Base-by-base conservation (phyloP, 176 grass and related monocot species). In the Cymbopogon citratus region DNA sequence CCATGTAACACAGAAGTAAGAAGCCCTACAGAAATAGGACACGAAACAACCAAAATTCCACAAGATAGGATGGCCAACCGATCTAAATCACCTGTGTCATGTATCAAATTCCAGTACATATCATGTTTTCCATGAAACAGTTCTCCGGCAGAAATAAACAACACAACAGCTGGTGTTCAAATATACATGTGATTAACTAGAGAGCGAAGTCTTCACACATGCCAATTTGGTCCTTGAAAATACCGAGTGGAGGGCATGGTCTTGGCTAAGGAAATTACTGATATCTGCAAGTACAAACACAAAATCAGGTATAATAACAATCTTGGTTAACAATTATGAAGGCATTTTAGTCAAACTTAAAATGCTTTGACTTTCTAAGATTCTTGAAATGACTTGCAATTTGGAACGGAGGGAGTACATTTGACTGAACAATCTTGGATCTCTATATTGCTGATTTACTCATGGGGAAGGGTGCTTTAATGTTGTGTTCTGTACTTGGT, bases 161-260 rank as follows among this genome's bases (percentile, higher is more conserved):
- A 71, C 21, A 66, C 3, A n/a, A 2, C 26, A 48, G 14, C 21
- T 81, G 36, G 21, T 36, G 49, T 48, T 76, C 63, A 61, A 74
- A 59, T 81, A 12, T 51, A 87, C 45, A 87, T 71, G 46, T 70
- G 36, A 14, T 46, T 9, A 69, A 12, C 28, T 39, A 38, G n/a
- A 48, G 14, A 56, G 33, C 44, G 26, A 77, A 23, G 45, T 67
- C 67, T 76, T 66, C 41, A 73, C n/a, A 63, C 14, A n/a, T 61
- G 39, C 33, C 19, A 70, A 29, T 62, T 44, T 35, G 48, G 9
- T 33, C 4, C 45, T 44, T 35, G 12, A 60, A 62, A 24, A 33
- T 71, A 69, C 45, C 16, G 26, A 59, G 25, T 10, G 1, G 18
- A 27, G 19, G 23, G 21, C 28, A 46, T 9, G 7, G 5, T 36